Conservation (phyloP, 2,329 filamentous ascomycete genomes). For the Elsinoe australis region DNA sequence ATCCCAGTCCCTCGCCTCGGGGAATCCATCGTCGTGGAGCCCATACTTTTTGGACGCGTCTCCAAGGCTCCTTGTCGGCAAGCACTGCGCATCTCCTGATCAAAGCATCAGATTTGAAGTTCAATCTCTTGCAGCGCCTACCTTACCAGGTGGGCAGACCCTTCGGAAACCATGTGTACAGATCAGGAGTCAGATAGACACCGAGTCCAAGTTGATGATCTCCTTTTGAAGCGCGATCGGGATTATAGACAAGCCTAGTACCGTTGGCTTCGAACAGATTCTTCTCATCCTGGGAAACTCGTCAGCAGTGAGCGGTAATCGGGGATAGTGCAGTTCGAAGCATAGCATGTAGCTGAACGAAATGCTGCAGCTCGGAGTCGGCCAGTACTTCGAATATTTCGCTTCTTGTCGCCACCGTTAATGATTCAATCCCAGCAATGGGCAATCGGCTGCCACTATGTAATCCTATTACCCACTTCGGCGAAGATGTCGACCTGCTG, state of each 20-base stretch:
- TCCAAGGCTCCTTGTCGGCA: background rate
- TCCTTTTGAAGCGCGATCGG: background rate
- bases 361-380: no score
- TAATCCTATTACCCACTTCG: no score
- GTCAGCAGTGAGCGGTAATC: background rate
- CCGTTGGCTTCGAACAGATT: no score
- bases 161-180: background rate
- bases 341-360: no score
- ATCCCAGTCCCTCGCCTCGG: background rate
- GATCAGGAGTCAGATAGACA: background rate
- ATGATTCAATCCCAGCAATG: no score
- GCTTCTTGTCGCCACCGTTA: no score
- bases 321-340: no score
- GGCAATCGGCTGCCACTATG: no score
- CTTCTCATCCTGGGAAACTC: background rate
- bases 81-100: background rate
- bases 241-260: background rate
- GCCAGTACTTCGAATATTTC: no score
- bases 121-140: background rate
- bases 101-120: background rate
- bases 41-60: background rate
- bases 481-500: no score
- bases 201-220: background rate
- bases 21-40: background rate
- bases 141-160: background rate